Base-by-base conservation (phyloP, 2,329 filamentous ascomycete species). In the Fulvia fulva region DNA sequence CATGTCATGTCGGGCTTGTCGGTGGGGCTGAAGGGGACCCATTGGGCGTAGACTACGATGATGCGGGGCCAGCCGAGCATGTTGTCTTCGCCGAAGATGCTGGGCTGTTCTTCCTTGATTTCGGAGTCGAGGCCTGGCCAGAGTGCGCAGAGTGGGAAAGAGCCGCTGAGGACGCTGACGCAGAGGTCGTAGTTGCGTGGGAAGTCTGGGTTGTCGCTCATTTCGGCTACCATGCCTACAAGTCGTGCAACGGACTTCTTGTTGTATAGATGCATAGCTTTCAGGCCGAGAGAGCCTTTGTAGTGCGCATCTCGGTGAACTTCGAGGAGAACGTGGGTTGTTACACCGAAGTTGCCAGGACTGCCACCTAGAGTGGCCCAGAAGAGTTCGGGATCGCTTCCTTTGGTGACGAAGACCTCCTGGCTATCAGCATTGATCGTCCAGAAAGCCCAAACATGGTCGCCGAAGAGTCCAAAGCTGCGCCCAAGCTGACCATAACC, bases 41-140 rank as follows among this genome's bases (percentile, higher is more conserved):
- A 81, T 58, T 81, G 78, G 3, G 78, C 79, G 44, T 79, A 81
- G 11, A 81, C 71, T 5, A 80, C 66, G 19, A 81, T 78, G 0
- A 70, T 65, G 0, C 74, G 70, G 1, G 76, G 76, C 71, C 74
- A 78, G 5, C 65, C 68, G 22, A 73, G 70, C 4, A 72, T 56
- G 1, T 74, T 73, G 44, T 75, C 62, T 16, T 73, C 63, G 3
- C 75, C 73, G 41, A 76, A 73, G 11, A 74, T 69, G 26, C 75
- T 69, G 0, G 73, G 73, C n/a, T 76, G 68, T 4, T 68, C 63
- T 45, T 69, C 64, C 62, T 73, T 74, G 61, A 74, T 73, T 57
- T 74, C 68, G 49, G 72, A 68, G 6, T 76, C 71, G 1, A 76
- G 60, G 9, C 74, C 71, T 11, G 73, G 70, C 25, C 75, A 72